A percentile compares a stretch with the other conserved stretches of the same genome.
These are phyloP conservation scores for Schwanniomyces yamadae DNA, from an alignment of 805 yeast species.

Conservation along the genomic window DNA sequence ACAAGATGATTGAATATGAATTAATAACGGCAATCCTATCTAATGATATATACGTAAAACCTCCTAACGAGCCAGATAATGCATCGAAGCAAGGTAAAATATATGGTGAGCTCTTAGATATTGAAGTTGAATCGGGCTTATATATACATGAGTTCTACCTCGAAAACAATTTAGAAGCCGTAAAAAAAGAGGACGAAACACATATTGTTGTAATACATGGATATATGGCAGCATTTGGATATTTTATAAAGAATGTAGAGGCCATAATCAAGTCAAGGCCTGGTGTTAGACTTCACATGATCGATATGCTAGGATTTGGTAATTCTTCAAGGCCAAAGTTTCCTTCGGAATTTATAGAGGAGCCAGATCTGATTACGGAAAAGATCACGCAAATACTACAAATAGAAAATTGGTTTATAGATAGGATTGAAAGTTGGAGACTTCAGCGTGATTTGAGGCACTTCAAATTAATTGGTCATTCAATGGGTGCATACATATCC, in stretches of 20 bases:
- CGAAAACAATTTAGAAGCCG: conserved; percentile 15
- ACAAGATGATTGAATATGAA: conserved; percentile 32
- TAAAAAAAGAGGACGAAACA: conserved; percentile 13
- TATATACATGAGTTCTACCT: conserved; percentile 39
- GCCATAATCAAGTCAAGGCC: conserved; percentile 26
- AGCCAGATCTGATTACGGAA: conserved; percentile 16
- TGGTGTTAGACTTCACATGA: conserved; percentile 36
- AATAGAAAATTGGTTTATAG: conserved; percentile 43
- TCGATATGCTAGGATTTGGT: conserved; percentile 45
- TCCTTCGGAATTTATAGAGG: conserved; percentile 27
- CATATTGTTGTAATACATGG: conserved; percentile 41
- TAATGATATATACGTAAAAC: conserved; percentile 23
- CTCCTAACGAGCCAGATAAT: conserved; percentile 14
- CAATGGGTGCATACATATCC: conserved; percentile 44
- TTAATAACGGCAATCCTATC: conserved; percentile 33
- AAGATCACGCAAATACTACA: conserved; percentile 31
- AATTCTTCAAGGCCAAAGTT: conserved; percentile 41
- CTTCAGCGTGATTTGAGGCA: conserved; percentile 15
- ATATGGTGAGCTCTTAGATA: conserved; percentile 28
- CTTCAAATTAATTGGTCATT: conserved; percentile 38
- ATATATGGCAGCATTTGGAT: conserved; percentile 46
- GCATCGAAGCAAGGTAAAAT: conserved; percentile 2
- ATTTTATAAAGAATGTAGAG: conserved; percentile 39
- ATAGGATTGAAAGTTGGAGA: conserved; percentile 39
- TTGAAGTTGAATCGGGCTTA: conserved; percentile 24